phyloP scores from a whole-genome alignment of 768 basidiomycete genomes.

The Pleurotus djamor region DNA sequence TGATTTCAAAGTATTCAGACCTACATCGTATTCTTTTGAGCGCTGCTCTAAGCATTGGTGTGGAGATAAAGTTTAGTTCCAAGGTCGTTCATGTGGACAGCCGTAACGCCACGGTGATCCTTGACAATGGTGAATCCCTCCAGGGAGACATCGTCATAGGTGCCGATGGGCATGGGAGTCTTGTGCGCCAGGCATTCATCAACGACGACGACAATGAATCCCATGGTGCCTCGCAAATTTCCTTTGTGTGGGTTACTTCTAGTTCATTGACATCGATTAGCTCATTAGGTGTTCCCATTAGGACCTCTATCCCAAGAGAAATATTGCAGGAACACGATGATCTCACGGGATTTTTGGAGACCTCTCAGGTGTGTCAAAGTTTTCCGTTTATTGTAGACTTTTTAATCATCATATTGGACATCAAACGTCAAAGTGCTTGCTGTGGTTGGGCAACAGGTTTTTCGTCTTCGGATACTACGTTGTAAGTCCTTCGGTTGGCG shows the following conservation, averaged over 20 bases:
- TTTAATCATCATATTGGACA: slow-evolving; percentile 24
- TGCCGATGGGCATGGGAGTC: slow-evolving; percentile 53
- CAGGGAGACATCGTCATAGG: slow-evolving; percentile 55
- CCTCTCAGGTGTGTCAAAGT: slow-evolving; percentile 29
- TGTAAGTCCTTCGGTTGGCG: slow-evolving; percentile 3
- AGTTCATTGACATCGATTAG: neutral
- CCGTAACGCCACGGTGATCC: slow-evolving; percentile 28
- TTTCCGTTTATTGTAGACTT: neutral
- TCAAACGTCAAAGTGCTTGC: too few species aligned
- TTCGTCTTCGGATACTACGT: slow-evolving; percentile 16
- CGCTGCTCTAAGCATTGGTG: slow-evolving; percentile 46
- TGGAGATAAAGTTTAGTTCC: slow-evolving; percentile 39
- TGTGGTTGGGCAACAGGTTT: slow-evolving; percentile 28
- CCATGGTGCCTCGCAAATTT: slow-evolving; percentile 21
- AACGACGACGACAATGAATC: slow-evolving; percentile 18
- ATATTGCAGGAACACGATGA: slow-evolving; percentile 29
- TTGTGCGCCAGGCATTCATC: slow-evolving; percentile 28
- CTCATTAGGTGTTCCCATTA: neutral
- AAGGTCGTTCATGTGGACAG: slow-evolving; percentile 29
- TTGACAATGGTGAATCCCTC: slow-evolving; percentile 40
- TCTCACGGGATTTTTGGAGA: slow-evolving; percentile 21
- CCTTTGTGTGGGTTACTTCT: slow-evolving; percentile 15
- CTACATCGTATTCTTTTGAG: slow-evolving; percentile 45
- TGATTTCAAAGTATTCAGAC: slow-evolving; percentile 43
- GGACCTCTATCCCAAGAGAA: slow-evolving; percentile 26